Conservation (phyloP, 2,329 filamentous ascomycete genomes). For the Neonectria sp. region DNA sequence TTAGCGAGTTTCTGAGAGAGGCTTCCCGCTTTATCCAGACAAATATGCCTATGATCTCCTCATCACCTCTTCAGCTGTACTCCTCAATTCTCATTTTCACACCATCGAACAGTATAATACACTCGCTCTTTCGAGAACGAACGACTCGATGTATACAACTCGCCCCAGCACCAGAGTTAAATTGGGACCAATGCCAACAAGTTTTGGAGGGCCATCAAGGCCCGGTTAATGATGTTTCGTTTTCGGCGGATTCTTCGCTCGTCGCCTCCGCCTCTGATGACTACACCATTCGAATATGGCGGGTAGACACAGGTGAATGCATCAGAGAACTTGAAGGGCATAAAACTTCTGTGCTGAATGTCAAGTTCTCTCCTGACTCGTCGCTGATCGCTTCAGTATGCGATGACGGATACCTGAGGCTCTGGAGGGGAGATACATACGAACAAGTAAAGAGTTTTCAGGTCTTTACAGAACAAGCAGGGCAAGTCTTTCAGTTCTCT, state of each 20-base stretch:
- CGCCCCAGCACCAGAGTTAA: background rate
- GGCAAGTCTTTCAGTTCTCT: conserved; percentile 2
- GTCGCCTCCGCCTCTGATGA: background rate
- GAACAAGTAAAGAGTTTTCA: background rate
- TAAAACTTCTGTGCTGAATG: background rate
- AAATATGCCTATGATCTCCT: background rate
- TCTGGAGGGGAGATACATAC: background rate
- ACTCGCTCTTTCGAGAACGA: background rate
- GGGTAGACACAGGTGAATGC: conserved; percentile 13
- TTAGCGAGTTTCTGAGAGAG: background rate
- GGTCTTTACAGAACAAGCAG: too few relatives aligned
- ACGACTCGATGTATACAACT: background rate
- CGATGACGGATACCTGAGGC: background rate
- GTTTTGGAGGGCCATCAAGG: conserved; percentile 14
- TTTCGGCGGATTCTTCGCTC: conserved; percentile 6
- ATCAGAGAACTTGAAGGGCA: background rate
- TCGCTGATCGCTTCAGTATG: background rate
- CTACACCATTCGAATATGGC: conserved; percentile 7
- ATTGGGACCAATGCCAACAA: conserved; percentile 8
- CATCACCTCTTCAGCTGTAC: conserved; percentile 12
- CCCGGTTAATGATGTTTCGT: background rate
- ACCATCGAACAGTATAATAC: conserved; percentile 6
- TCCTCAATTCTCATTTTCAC: conserved; percentile 6
- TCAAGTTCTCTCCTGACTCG: conserved; percentile 10
- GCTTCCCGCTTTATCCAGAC: conserved; percentile 1